phyloP scores from a whole-genome alignment of 306 rosid species.

The Sicyos edulis region DNA sequence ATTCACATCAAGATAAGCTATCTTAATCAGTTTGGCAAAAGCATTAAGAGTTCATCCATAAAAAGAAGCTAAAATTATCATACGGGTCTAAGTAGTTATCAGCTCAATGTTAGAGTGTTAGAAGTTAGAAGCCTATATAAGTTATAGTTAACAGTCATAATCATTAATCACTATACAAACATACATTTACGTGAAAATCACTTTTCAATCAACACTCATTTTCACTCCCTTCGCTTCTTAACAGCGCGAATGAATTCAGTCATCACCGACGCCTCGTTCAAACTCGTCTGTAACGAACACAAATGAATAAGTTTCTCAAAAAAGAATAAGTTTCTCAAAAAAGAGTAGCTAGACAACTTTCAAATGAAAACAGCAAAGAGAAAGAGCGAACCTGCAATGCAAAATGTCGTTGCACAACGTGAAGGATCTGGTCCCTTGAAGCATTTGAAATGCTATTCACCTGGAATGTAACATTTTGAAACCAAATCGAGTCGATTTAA shows the following conservation, averaged over 20 bases:
- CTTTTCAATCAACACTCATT: not conserved
- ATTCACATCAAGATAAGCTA: not conserved
- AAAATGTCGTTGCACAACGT: constrained; percentile 41
- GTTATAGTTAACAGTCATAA: not conserved
- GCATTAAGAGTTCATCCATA: not conserved
- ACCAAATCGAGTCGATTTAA: not conserved
- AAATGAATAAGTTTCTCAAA: not conserved
- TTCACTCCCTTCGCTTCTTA: constrained; percentile 30
- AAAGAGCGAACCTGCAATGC: constrained; percentile 34
- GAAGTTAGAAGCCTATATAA: constrained; percentile 7
- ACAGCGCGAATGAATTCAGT: constrained; percentile 41
- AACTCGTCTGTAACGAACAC: constrained; percentile 29
- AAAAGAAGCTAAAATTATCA: not conserved
- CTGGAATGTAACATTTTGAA: constrained; percentile 25
- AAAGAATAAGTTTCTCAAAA: not conserved
- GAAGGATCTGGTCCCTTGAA: constrained; percentile 46
- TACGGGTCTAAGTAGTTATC: not conserved
- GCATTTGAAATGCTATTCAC: constrained; percentile 28
- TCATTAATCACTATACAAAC: constrained; percentile 7
- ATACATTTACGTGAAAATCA: constrained; percentile 1
- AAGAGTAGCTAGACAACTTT: not conserved
- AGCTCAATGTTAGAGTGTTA: not conserved
- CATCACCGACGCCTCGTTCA: constrained; percentile 42
- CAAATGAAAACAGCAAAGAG: not conserved
- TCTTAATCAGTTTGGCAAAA: not conserved